Percentiles rank a stretch among this genome's conserved stretches.
These are phyloP conservation scores for Stachybotrys elegans DNA, from an alignment of 2,329 filamentous ascomycete species.

Conservation along the genomic window DNA sequence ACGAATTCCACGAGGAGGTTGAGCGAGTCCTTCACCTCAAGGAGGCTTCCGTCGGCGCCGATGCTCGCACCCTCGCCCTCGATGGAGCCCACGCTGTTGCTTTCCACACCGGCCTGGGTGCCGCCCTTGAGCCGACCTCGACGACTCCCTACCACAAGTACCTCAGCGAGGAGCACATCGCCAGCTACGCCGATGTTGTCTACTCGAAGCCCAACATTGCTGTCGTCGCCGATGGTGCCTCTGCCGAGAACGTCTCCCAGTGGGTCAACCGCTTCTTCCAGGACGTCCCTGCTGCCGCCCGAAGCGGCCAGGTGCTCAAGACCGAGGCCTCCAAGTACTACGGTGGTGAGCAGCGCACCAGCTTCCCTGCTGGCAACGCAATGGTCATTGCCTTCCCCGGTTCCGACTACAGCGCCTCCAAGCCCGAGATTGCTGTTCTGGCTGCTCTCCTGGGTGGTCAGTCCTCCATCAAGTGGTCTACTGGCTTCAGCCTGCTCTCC, in stretches of 20 bases:
- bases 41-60: slow-evolving; percentile 66
- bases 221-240: slow-evolving; percentile 83
- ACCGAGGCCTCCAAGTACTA: slow-evolving; percentile 75
- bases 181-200: slow-evolving; percentile 69
- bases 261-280: slow-evolving; percentile 95
- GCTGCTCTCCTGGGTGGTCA: slow-evolving; percentile 84
- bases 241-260: slow-evolving; percentile 70
- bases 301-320: slow-evolving; percentile 49
- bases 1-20: slow-evolving; percentile 89
- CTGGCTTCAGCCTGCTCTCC: slow-evolving; percentile 85
- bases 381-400: slow-evolving; percentile 91
- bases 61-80: slow-evolving; percentile 64
- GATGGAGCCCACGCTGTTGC: slow-evolving; percentile 82
- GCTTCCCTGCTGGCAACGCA: slow-evolving; percentile 72
- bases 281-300: slow-evolving; percentile 52
- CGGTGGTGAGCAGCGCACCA: slow-evolving; percentile 88
- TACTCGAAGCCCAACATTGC: slow-evolving; percentile 91
- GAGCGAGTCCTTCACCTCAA: slow-evolving; percentile 69
- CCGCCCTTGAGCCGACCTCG: slow-evolving; percentile 67
- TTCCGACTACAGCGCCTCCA: slow-evolving; percentile 74
- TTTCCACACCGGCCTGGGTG: slow-evolving; percentile 90
- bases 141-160: slow-evolving; percentile 73
- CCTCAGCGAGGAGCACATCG: slow-evolving; percentile 69
- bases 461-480: slow-evolving; percentile 90
- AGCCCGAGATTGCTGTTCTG: slow-evolving; percentile 85